A percentile compares a stretch with the other conserved stretches of the same genome.
Evolutionary conservation across 139 green algal species (phyloP).

Genomic region (Chlamydomonas incerta): DNA sequence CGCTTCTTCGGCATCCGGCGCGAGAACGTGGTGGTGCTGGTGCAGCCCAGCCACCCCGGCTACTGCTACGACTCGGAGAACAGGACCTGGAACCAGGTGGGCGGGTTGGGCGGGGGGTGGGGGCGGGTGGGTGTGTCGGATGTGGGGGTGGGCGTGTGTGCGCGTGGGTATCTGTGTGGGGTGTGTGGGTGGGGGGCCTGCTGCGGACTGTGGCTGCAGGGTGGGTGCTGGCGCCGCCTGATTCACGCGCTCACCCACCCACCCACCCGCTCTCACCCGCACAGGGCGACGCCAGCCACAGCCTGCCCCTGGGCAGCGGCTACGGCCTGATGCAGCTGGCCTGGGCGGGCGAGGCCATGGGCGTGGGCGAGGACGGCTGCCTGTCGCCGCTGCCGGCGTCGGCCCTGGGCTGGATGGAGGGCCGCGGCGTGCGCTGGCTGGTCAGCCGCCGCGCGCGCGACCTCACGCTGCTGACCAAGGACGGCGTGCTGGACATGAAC

Average conservation of each 20-base stretch:
- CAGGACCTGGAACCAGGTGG: background rate
- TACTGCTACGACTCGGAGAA: conserved; percentile 18
- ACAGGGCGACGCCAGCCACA: background rate
- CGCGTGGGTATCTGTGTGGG: too few species aligned
- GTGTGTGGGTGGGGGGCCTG: too few species aligned
- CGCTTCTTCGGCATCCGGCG: conserved; percentile 43
- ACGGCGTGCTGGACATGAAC: conserved; percentile 19
- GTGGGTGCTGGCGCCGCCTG: too few species aligned
- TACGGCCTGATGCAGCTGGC: conserved; percentile 39
- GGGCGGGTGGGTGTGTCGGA: too few species aligned
- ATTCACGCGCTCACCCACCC: too few species aligned
- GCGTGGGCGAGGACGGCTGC: conserved; percentile 5
- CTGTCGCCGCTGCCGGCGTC: background rate
- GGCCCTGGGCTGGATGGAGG: conserved; percentile 13
- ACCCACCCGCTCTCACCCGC: too few species aligned
- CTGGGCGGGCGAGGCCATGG: conserved; percentile 14
- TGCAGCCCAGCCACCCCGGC: conserved; percentile 20
- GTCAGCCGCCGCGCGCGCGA: conserved; percentile 23
- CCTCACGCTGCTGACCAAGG: background rate
- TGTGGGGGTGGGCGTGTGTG: too few species aligned
- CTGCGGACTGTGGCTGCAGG: too few species aligned
- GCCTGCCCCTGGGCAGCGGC: conserved; percentile 19
- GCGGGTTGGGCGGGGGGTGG: too few species aligned
- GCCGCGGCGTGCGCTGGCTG: conserved; percentile 24
- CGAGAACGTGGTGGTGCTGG: conserved; percentile 31